phyloP scores from a whole-genome alignment of 169 alveolate species.

The Babesia gibsoni region DNA sequence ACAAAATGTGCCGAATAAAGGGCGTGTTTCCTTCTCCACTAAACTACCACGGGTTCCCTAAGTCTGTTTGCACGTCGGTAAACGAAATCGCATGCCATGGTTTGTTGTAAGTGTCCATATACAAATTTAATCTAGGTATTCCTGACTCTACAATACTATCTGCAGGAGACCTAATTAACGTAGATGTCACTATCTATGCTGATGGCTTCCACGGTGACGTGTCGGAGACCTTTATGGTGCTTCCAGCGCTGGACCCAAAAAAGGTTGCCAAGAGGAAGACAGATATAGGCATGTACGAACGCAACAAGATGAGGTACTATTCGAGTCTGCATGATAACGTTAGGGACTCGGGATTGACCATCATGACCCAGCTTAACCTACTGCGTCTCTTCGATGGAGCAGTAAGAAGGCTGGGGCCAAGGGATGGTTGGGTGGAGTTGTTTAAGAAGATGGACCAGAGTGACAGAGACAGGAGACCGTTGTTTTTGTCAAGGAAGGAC shows the following conservation, averaged over 20 bases:
- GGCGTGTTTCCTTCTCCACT: slow-evolving; percentile 72
- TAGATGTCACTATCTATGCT: slow-evolving; percentile 67
- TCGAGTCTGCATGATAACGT: slow-evolving; percentile 27
- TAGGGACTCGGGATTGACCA: slow-evolving; percentile 36
- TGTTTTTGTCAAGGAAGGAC: neutral
- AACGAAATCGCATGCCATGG: slow-evolving; percentile 75
- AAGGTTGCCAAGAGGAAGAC: neutral
- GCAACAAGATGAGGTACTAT: slow-evolving; percentile 37
- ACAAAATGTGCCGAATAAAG: slow-evolving; percentile 62
- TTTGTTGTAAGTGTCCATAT: neutral
- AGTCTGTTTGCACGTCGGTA: slow-evolving; percentile 68
- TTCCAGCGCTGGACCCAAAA: slow-evolving; percentile 34
- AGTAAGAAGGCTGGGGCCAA: slow-evolving; percentile 6
- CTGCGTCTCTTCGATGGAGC: slow-evolving; percentile 6
- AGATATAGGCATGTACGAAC: slow-evolving; percentile 52
- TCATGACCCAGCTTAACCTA: slow-evolving; percentile 38
- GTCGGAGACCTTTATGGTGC: slow-evolving; percentile 72
- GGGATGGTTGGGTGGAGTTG: slow-evolving; percentile 31
- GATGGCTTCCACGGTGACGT: slow-evolving; percentile 74
- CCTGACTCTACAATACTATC: slow-evolving; percentile 70
- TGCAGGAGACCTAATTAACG: slow-evolving; percentile 69
- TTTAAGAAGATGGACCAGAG: slow-evolving; percentile 2
- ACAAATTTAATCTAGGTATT: slow-evolving; percentile 24
- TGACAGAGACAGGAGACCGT: slow-evolving; percentile 2
- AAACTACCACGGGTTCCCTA: slow-evolving; percentile 71